Evolutionary conservation across 2,329 filamentous ascomycete genomes (phyloP).

Genomic region (Scytalidium lignicola): DNA sequence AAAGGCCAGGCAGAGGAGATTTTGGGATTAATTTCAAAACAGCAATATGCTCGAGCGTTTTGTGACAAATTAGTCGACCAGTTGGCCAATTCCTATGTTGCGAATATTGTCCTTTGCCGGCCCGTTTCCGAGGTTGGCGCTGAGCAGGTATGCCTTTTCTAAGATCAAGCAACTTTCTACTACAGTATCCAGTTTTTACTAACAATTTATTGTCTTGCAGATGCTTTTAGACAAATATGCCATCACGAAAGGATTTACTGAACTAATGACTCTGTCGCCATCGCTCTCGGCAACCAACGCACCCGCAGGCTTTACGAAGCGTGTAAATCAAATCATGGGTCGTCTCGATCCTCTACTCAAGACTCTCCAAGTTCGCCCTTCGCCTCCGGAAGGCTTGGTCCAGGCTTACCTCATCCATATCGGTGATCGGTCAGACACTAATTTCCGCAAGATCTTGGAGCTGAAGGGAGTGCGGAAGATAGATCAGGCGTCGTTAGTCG

Average conservation of each 20-base stretch:
- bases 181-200: too few relatives aligned
- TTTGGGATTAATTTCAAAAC: slow-evolving; percentile 73
- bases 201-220: slow-evolving; percentile 38
- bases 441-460: slow-evolving; percentile 94
- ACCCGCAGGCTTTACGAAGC: slow-evolving; percentile 68
- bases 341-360: slow-evolving; percentile 92
- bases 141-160: slow-evolving; percentile 62
- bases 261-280: slow-evolving; percentile 56
- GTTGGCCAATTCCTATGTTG: slow-evolving; percentile 72
- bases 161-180: too few relatives aligned
- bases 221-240: slow-evolving; percentile 96
- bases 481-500: slow-evolving; percentile 77
- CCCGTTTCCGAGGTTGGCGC: slow-evolving; percentile 92
- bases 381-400: slow-evolving; percentile 87
- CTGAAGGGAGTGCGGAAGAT: slow-evolving; percentile 85
- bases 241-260: slow-evolving; percentile 72
- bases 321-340: slow-evolving; percentile 76
- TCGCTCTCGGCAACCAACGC: slow-evolving; percentile 15
- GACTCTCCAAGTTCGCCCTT: slow-evolving; percentile 88
- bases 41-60: slow-evolving; percentile 89
- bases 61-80: slow-evolving; percentile 94
- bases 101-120: slow-evolving; percentile 80
- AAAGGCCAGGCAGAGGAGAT: slow-evolving; percentile 71
- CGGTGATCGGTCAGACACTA: slow-evolving; percentile 84
- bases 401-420: slow-evolving; percentile 98